These are phyloP conservation scores for Elaeis guineensis DNA, from an alignment of 176 grass and related monocot species.

Conservation along the genomic window DNA sequence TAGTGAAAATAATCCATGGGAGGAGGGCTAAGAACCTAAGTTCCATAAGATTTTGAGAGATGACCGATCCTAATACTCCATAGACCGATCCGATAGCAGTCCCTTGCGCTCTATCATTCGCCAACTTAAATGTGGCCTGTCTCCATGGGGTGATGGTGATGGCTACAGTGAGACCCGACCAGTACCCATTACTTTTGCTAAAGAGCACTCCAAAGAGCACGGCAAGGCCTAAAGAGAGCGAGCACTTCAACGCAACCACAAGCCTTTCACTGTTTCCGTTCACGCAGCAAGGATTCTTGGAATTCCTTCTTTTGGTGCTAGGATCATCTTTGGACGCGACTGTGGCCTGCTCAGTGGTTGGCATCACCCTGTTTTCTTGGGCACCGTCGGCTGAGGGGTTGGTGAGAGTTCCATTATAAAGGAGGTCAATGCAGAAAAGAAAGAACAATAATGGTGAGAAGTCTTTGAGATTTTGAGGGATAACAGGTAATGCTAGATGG, in stretches of 20 bases:
- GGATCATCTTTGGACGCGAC: slow-evolving; percentile 19
- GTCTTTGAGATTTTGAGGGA: slow-evolving; percentile 14
- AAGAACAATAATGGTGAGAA: slow-evolving; percentile 45
- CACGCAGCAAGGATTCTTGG: neutral
- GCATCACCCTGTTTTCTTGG: slow-evolving; percentile 23
- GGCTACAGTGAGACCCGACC: slow-evolving; percentile 71
- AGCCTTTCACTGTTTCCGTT: slow-evolving; percentile 15
- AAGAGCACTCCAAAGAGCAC: slow-evolving; percentile 65
- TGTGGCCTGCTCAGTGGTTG: slow-evolving; percentile 15
- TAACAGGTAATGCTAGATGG: neutral
- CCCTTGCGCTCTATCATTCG: slow-evolving; percentile 50
- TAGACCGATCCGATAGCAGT: slow-evolving; percentile 60
- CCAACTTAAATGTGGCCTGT: slow-evolving; percentile 51
- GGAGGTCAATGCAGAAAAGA: slow-evolving; percentile 52
- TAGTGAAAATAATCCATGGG: slow-evolving; percentile 54
- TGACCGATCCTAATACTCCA: slow-evolving; percentile 40
- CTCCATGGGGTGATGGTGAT: slow-evolving; percentile 48
- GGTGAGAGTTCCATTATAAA: slow-evolving; percentile 18
- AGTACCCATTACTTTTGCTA: slow-evolving; percentile 66
- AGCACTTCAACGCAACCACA: slow-evolving; percentile 43
- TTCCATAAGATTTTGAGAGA: slow-evolving; percentile 68
- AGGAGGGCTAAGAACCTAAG: slow-evolving; percentile 63
- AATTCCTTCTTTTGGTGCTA: neutral
- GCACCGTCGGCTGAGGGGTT: neutral
- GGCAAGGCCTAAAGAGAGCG: slow-evolving; percentile 47